Base-by-base conservation (phyloP, 2,329 filamentous ascomycete species). In the Hypoxylon sp. region DNA sequence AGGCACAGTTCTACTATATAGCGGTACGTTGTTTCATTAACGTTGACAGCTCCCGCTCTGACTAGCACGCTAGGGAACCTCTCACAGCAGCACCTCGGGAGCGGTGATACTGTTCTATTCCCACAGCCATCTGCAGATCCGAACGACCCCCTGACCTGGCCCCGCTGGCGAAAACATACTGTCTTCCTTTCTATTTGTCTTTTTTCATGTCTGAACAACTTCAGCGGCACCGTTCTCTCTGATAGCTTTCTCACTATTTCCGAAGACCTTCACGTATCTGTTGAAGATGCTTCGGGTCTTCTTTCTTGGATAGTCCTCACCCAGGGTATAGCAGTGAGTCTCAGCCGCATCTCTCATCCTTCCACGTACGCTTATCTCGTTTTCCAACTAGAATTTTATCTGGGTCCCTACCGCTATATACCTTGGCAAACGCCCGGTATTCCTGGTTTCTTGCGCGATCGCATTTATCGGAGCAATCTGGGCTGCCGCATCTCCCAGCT, bases 381-480 rank as follows among this genome's bases (percentile, higher is more conserved):
- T 14, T 8, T 14, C 14, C 20, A 42, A 27, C 35, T 22, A 65
- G 63, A 65, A 65, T 11, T 65, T 65, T 8, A 2, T 65, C 35
- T 65, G 63, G 63, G 63, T 65, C 13, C 63, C 63, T 37, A 55
- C 63, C 25, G 63, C 56, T 1, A 46, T 65, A 37, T 65, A 65
- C 20, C 31, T 65, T 35, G 63, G 63, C 6, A 65, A 65, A 50
- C 51, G 63, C 2, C 63, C 63, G 2, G 56, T 65, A 10, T 65
- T 65, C 30, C 20, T 65, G 2, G 35, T 65, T 6, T 46, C 63
- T 4, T 65, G 63, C n/a, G 50, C 63, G 7, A 65, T 65, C 5
- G 20, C 33, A 5, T 65, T 65, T 4, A 17, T 58, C 3, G 63
- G 48, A 6, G 50, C 63, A 13, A 65, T 65, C 2, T 65, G 63